Conservation (phyloP, 345 rosid genomes). For the Ceriops decandra region DNA sequence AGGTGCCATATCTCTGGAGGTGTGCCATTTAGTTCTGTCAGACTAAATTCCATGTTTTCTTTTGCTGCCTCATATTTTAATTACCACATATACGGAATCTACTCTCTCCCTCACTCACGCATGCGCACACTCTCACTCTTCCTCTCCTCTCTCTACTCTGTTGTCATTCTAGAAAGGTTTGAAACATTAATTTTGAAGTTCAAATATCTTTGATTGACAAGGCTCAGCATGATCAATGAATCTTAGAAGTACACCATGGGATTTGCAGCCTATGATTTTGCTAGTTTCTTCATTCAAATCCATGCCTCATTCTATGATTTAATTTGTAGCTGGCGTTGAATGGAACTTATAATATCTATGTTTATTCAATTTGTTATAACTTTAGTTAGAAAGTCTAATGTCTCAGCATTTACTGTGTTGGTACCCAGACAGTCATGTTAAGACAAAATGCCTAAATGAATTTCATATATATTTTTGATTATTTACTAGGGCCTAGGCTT, state of each 20-base stretch:
- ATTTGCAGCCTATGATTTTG: neutral
- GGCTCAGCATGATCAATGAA: neutral
- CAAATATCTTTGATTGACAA: neutral
- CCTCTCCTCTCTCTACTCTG: neutral
- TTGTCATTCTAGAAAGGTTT: neutral
- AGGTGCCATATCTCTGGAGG: constrained; percentile 94
- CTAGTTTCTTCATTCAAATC: neutral
- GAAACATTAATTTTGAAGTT: neutral
- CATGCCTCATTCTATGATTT: neutral
- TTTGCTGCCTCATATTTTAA: neutral
- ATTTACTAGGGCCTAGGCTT: constrained; percentile 61
- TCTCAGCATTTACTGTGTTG: too few species aligned
- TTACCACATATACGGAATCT: neutral
- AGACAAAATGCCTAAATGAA: neutral
- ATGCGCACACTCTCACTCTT: neutral
- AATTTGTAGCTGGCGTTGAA: neutral
- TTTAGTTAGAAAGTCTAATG: neutral
- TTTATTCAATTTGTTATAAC: constrained; percentile 1
- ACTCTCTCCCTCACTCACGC: neutral
- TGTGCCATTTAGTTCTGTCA: constrained; percentile 18
- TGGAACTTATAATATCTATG: neutral
- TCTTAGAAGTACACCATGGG: neutral
- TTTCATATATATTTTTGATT: neutral
- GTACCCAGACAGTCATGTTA: too few species aligned
- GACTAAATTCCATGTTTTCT: neutral